Conservation (phyloP, 2,329 filamentous ascomycete genomes). For the Fusarium paranaense region DNA sequence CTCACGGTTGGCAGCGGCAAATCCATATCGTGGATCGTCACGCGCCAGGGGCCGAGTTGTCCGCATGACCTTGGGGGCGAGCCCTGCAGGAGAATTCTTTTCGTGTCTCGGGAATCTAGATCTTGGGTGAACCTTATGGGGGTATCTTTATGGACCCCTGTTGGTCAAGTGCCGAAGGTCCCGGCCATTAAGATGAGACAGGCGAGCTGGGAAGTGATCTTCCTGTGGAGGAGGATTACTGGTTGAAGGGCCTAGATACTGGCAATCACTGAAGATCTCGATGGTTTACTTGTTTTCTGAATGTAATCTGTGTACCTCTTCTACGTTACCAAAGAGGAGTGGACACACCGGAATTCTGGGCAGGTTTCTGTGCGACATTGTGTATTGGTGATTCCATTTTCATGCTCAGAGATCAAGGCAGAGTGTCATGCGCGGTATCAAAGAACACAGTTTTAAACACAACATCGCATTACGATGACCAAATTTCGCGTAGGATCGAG, state of each 20-base stretch:
- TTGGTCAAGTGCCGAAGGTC: neutral
- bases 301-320: neutral
- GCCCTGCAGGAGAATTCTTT: neutral
- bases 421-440: neutral
- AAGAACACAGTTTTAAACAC: neutral
- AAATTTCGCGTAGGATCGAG: neutral
- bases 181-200: neutral
- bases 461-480: neutral
- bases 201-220: neutral
- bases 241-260: neutral
- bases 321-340: fast-evolving
- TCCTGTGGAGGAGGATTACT: neutral
- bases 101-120: neutral
- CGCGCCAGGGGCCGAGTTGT: neutral
- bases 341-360: fast-evolving
- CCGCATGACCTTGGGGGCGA: neutral
- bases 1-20: neutral
- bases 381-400: too few species aligned
- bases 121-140: neutral
- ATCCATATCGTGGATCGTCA: neutral
- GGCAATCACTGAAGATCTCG: neutral
- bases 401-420: neutral
- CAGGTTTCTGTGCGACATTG: neutral
- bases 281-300: neutral
- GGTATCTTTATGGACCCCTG: neutral